A percentile compares a stretch with the other conserved stretches of the same genome.
phyloP scores from a whole-genome alignment of 129 eudicot genomes.

The Escallonia rubra region DNA sequence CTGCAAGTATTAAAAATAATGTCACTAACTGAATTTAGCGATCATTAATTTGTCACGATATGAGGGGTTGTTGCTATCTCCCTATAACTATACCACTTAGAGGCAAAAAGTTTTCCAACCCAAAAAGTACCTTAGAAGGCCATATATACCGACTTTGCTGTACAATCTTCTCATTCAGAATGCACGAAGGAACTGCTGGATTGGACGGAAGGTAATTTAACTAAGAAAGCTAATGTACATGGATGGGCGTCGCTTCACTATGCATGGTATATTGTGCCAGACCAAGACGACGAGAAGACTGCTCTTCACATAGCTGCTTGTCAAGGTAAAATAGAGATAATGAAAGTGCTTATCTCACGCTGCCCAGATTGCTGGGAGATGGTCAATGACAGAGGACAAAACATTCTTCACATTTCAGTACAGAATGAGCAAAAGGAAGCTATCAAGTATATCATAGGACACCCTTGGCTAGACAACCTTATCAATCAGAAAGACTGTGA shows the following conservation, averaged over 20 bases:
- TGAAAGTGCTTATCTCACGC: neutral
- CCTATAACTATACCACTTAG: too few relatives aligned
- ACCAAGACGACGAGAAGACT: neutral
- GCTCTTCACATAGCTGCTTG: constrained; percentile 15
- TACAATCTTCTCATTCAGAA: neutral
- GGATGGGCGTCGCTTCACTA: constrained; percentile 15
- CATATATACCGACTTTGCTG: too few relatives aligned
- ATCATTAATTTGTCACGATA: too few relatives aligned
- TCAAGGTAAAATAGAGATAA: neutral
- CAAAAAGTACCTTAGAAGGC: too few relatives aligned
- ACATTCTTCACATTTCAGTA: constrained; percentile 9
- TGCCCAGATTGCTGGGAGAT: constrained; percentile 24
- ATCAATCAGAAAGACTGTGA: neutral
- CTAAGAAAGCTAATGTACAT: neutral
- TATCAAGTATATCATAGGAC: neutral
- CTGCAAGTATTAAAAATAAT: too few relatives aligned
- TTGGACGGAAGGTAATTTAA: neutral
- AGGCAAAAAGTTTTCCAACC: too few relatives aligned
- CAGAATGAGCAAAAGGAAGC: neutral
- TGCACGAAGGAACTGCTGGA: neutral
- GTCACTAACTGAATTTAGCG: too few relatives aligned
- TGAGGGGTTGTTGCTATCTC: too few relatives aligned
- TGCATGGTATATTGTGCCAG: neutral
- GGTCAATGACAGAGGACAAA: neutral
- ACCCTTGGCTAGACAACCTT: neutral